Evolutionary conservation across 805 yeast species (phyloP).

Genomic region (Suhomyces sp.): DNA sequence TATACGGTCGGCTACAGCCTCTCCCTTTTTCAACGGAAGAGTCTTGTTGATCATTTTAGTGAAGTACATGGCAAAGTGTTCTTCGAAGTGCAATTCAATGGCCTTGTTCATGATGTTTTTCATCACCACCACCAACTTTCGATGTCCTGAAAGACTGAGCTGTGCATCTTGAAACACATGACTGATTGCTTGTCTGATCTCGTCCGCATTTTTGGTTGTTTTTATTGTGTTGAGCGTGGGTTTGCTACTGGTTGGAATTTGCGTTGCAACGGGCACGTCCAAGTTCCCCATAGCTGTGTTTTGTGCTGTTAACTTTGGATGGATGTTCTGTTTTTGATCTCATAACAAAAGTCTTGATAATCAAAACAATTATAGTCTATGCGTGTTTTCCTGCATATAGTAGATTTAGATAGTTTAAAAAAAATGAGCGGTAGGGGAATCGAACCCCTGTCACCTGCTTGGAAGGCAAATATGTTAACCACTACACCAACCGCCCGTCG

Average conservation of each 20-base stretch:
- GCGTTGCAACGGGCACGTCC: background rate
- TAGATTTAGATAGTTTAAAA: constrained; percentile 11
- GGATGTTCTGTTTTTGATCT: too few relatives aligned
- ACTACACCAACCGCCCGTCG: constrained; percentile 82
- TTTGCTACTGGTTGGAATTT: constrained; percentile 2
- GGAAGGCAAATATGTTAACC: constrained; percentile 93
- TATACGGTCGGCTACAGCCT: constrained; percentile 70
- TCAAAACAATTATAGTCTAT: too few relatives aligned
- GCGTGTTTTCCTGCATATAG: constrained; percentile 7
- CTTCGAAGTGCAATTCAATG: constrained; percentile 49
- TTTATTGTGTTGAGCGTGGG: constrained; percentile 17
- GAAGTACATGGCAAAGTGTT: constrained; percentile 60
- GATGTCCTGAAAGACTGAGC: constrained; percentile 67
- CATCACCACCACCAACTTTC: constrained; percentile 66
- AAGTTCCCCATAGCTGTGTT: too few relatives aligned
- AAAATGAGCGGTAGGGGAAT: constrained; percentile 80
- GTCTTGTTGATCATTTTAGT: constrained; percentile 62
- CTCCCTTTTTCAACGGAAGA: constrained; percentile 66
- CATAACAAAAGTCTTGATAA: too few relatives aligned
- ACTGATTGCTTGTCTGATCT: constrained; percentile 46
- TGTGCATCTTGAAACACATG: constrained; percentile 83
- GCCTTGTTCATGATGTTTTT: constrained; percentile 59
- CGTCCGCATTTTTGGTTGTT: constrained; percentile 20
- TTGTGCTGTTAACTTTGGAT: too few relatives aligned
- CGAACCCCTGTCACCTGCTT: constrained; percentile 94